These are phyloP conservation scores for Metschnikowia matae DNA, from an alignment of 805 yeast species.

Conservation along the genomic window DNA sequence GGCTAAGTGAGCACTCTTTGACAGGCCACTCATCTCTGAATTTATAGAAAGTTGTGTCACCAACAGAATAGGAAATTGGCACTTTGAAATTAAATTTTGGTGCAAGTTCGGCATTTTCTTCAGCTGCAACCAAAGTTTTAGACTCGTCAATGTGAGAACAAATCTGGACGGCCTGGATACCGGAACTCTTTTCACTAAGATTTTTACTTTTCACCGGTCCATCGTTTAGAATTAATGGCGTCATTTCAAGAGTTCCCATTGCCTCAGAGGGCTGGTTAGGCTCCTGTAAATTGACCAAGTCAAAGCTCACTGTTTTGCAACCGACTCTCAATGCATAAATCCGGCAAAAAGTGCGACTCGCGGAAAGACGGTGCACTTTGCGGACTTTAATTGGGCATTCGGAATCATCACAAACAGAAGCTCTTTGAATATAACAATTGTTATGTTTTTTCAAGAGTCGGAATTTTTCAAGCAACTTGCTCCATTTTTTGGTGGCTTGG, in stretches of 20 bases:
- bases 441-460: not conserved
- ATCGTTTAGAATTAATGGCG: too few relatives aligned
- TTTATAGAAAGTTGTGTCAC: too few relatives aligned
- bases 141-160: not conserved
- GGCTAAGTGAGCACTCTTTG: too few relatives aligned
- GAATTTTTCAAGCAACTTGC: not conserved
- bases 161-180: not conserved
- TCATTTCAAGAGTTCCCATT: not conserved
- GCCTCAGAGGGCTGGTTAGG: not conserved
- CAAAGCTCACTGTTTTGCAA: not conserved
- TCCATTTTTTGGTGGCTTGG: not conserved
- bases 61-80: too few relatives aligned
- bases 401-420: not conserved
- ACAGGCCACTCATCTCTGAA: too few relatives aligned
- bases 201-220: too few relatives aligned
- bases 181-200: too few relatives aligned
- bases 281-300: not conserved
- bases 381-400: not conserved
- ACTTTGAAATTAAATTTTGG: too few relatives aligned
- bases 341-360: not conserved
- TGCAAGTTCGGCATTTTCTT: too few relatives aligned
- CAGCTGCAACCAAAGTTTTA: not conserved
- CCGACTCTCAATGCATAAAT: not conserved
- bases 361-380: not conserved
- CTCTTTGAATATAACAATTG: not conserved